A percentile compares a stretch with the other conserved stretches of the same genome.
Conservation (phyloP, 768 basidiomycete species). For the Termitomyces sp. region DNA sequence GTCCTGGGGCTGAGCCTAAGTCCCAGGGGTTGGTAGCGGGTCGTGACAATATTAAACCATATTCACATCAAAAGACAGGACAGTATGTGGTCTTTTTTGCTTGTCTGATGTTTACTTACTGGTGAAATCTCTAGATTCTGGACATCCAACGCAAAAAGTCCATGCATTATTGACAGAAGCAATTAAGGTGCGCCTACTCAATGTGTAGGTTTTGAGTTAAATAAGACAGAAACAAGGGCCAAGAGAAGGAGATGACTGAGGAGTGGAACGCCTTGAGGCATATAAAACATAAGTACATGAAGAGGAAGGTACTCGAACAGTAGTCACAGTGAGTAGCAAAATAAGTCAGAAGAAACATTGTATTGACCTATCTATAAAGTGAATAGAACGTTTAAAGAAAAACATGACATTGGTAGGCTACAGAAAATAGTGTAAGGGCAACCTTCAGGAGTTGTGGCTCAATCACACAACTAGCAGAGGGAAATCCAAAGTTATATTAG, state of each 20-base stretch:
- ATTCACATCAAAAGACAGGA: too few relatives aligned
- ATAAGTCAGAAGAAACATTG: constrained; percentile 8
- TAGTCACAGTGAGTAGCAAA: constrained; percentile 9
- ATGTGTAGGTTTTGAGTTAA: constrained; percentile 3
- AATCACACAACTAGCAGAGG: too few relatives aligned
- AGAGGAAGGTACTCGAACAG: background rate
- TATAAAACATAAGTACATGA: background rate
- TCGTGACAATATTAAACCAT: too few relatives aligned
- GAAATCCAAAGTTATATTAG: too few relatives aligned
- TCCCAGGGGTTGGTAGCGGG: too few relatives aligned
- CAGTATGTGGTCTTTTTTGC: background rate
- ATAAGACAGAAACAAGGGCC: background rate
- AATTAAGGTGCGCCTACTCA: constrained; percentile 22
- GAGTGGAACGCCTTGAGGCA: background rate
- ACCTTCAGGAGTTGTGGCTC: too few relatives aligned
- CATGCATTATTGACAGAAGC: constrained; percentile 40
- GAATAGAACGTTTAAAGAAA: constrained; percentile 2
- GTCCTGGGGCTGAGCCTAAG: too few relatives aligned
- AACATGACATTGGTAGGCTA: background rate
- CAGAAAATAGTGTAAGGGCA: constrained; percentile 4
- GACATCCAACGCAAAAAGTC: background rate
- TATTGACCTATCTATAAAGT: constrained; percentile 1
- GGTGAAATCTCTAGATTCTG: background rate
- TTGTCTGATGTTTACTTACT: background rate
- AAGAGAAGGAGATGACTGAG: background rate